phyloP scores from a whole-genome alignment of 148 eudicot genomes.

The Rhododendron williamsianum region DNA sequence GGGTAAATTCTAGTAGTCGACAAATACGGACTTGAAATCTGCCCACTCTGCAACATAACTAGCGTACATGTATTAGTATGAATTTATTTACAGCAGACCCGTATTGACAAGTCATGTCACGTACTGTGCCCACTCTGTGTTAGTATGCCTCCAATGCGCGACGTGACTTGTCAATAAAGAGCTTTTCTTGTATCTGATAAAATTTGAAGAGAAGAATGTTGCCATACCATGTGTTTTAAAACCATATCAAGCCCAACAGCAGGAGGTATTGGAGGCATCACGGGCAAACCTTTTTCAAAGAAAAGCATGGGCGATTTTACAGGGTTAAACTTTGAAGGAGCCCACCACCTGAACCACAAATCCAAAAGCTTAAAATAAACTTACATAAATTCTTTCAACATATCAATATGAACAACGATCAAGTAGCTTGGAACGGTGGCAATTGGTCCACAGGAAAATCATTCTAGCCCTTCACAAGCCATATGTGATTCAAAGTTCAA shows the following conservation, averaged over 20 bases:
- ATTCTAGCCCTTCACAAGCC: not conserved
- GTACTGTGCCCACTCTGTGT: not conserved
- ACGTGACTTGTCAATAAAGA: not conserved
- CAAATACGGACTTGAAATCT: not conserved
- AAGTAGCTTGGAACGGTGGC: not conserved
- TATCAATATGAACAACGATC: not conserved
- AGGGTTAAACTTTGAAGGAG: not conserved
- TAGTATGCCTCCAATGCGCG: not conserved
- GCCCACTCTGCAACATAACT: not conserved
- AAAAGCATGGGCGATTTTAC: not conserved
- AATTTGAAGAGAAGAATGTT: not conserved
- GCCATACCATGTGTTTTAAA: not conserved
- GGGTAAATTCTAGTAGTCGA: not conserved
- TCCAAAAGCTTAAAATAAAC: not conserved
- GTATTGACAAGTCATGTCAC: not conserved
- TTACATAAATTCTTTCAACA: not conserved
- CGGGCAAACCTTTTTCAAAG: not conserved
- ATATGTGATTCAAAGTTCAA: not conserved
- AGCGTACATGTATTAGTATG: not conserved
- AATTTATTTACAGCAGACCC: too few species aligned
- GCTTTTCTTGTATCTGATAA: not conserved
- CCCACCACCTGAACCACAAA: not conserved
- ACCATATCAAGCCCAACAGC: not conserved
- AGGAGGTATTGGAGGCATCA: not conserved
- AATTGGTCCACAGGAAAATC: not conserved